Base-by-base conservation (phyloP, 768 basidiomycete genomes). In the Phylloporus scabripes region DNA sequence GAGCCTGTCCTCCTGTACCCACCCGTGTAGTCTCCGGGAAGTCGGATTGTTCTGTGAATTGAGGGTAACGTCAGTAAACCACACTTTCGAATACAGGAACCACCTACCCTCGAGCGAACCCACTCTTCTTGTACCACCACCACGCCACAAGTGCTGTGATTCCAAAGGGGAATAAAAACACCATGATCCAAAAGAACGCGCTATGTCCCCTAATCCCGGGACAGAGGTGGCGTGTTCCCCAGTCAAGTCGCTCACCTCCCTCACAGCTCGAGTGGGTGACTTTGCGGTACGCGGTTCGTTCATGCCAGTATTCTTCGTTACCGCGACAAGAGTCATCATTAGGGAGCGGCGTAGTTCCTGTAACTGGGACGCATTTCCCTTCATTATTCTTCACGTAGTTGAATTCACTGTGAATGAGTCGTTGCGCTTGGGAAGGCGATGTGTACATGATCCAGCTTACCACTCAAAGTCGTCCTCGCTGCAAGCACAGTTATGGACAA, bases 221-320 rank as follows among this genome's bases (percentile, higher is more conserved):
- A 66, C 96, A 99, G 10, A 66, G 62, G 64, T 99, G 95, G 6
- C 55, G 54, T 7, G 61, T 59, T 5, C 96, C 96, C 33, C 74
- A 81, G 64, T 99, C 92, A 11, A 77, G 82, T n/a, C 87, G 77
- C 1, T 69, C 54, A 4, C 94, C 95, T 5, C 82, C 93, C 46
- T 83, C 80, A 64, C 96, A 99, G 18, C 74, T 80, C 31, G 94
- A 95, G 65, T 87, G 87, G 1, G 87, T 87, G 42, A 97, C 89
- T 68, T 90, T 85, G 44, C 93, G 87, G 63, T 95, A 95, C 5
- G 84, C 72, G 0, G 95, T 98, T 23, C 92, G 83, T 45, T 92
- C 92, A 63, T 93, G 97, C 96, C 96, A 99, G 65, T 76, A 90
- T 3, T 85, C 81, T 39, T 82, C 82, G 17, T 73, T 78, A 46